These are phyloP conservation scores for Phalaenopsis hybrid DNA, from an alignment of 116 monocot genomes.

Conservation along the genomic window DNA sequence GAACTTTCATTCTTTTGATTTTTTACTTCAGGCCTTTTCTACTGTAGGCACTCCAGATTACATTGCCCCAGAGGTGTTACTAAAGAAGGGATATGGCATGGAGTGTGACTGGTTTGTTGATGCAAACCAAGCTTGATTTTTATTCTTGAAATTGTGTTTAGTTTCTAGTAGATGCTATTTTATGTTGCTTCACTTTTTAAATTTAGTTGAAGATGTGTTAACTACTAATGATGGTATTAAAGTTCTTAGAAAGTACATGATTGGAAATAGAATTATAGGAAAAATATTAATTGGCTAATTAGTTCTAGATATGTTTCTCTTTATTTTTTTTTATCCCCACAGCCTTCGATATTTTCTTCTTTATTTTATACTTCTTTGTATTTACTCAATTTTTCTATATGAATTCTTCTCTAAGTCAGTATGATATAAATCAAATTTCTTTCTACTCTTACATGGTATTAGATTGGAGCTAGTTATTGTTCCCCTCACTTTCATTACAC, in stretches of 20 bases:
- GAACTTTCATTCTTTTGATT: constrained; percentile 1
- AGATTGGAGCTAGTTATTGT: background rate
- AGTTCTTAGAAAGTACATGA: background rate
- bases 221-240: background rate
- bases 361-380: background rate
- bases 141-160: background rate
- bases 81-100: constrained; percentile 99
- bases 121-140: background rate
- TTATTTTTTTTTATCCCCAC: too few relatives aligned
- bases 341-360: background rate
- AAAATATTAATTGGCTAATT: too few relatives aligned
- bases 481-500: background rate
- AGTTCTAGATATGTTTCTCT: too few relatives aligned
- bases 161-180: background rate
- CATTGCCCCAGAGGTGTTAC: constrained; percentile 89
- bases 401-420: background rate
- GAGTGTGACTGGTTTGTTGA: constrained; percentile 94
- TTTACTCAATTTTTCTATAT: background rate
- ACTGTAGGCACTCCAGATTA: constrained; percentile 98
- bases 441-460: background rate
- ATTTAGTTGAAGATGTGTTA: background rate
- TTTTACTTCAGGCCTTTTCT: constrained; percentile 76
- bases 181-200: background rate
- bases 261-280: too few relatives aligned
- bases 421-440: background rate